Evolutionary conservation across 495 filamentous ascomycete genomes (phyloP).

Genomic region (Penicillium macrosclerotiorum): DNA sequence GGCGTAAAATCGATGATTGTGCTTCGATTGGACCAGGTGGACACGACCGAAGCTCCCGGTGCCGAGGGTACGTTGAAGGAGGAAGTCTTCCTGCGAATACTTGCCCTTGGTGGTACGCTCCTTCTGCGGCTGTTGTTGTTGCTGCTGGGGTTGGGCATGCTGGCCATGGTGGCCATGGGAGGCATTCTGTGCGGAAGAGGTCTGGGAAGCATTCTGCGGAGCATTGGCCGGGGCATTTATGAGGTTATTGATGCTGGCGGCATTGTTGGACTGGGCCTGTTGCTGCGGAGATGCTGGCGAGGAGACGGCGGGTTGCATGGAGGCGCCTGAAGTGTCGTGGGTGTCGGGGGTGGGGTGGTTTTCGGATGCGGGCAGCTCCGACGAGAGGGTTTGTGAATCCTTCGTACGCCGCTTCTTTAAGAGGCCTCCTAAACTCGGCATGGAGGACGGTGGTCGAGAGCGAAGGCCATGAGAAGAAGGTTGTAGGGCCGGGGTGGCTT

Average conservation of each 20-base stretch:
- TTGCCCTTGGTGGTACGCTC: conserved; percentile 91
- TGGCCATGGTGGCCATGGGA: conserved; percentile 5
- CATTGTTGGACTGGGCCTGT: conserved; percentile 36
- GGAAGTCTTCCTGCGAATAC: conserved; percentile 87
- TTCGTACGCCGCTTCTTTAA: conserved; percentile 98
- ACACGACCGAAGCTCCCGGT: conserved; percentile 97
- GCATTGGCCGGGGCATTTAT: conserved; percentile 30
- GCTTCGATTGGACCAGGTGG: conserved; percentile 92
- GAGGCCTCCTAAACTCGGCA: conserved; percentile 62
- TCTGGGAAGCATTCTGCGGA: conserved; percentile 15
- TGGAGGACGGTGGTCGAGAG: conserved; percentile 28
- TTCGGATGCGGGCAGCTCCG: conserved; percentile 55
- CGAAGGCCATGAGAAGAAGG: conserved; percentile 9
- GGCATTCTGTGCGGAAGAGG: conserved; percentile 1
- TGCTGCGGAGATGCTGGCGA: conserved; percentile 32
- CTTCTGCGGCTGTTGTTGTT: conserved; percentile 16
- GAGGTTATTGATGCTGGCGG: conserved; percentile 46
- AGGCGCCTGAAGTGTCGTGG: conserved; percentile 35
- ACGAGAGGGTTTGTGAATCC: conserved; percentile 58
- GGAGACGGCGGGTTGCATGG: conserved; percentile 41
- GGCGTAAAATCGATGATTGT: conserved; percentile 96
- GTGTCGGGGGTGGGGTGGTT: conserved; percentile 47
- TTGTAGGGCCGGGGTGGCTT: conserved; percentile 13
- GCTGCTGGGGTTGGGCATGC: conserved; percentile 8
- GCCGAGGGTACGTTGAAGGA: conserved; percentile 83